These are phyloP conservation scores for Mycena indigotica DNA, from an alignment of 768 basidiomycete species.

Conservation along the genomic window DNA sequence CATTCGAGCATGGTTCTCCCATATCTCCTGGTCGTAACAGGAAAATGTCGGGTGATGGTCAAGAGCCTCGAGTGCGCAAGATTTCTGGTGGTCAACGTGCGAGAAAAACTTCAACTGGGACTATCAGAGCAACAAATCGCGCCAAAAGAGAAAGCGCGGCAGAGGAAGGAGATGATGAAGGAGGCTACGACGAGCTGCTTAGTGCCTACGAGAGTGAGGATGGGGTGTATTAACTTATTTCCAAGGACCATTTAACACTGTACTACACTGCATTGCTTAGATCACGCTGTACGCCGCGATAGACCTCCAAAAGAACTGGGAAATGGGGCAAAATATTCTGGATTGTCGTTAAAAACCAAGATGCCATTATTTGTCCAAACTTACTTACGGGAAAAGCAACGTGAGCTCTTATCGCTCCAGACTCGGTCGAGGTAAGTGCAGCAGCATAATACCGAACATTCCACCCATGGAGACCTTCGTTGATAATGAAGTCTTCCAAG, in stretches of 20 bases:
- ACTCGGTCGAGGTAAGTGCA: constrained; percentile 38
- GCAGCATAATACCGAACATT: constrained; percentile 71
- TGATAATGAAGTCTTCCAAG: constrained; percentile 67
- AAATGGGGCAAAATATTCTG: constrained; percentile 70
- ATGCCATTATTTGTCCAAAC: background rate
- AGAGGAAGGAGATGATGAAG: constrained; percentile 77
- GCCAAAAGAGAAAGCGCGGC: constrained; percentile 60
- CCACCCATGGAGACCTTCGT: constrained; percentile 76
- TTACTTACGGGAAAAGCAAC: constrained; percentile 63
- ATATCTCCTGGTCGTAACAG: constrained; percentile 35
- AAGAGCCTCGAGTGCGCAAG: constrained; percentile 44
- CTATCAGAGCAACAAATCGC: constrained; percentile 33
- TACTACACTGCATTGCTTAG: constrained; percentile 17
- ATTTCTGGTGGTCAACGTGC: constrained; percentile 41
- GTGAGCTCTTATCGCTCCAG: constrained; percentile 38
- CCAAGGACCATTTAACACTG: constrained; percentile 6
- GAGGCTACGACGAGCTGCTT: constrained; percentile 71
- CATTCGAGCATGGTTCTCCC: constrained; percentile 43
- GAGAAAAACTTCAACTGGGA: constrained; percentile 52
- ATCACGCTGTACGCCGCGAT: constrained; percentile 58
- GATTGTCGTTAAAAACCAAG: constrained; percentile 4
- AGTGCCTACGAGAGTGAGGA: constrained; percentile 85
- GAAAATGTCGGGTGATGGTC: constrained; percentile 44
- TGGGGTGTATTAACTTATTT: constrained; percentile 21
- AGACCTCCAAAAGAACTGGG: constrained; percentile 59